phyloP scores from a whole-genome alignment of 2,329 filamentous ascomycete genomes.

The Colletotrichum nymphaeae region DNA sequence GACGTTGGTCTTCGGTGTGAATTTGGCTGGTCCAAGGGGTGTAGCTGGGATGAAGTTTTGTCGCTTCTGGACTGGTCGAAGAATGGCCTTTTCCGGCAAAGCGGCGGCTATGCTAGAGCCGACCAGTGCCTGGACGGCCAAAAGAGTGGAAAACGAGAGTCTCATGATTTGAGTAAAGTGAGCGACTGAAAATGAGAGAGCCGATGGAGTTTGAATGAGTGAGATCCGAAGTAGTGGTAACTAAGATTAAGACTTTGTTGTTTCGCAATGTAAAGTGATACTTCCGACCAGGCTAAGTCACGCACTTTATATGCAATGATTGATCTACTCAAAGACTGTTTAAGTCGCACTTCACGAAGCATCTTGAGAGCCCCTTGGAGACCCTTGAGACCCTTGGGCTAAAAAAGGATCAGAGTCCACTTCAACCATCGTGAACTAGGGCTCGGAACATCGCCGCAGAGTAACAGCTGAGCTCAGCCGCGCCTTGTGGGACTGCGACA shows the following conservation, averaged over 20 bases:
- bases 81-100: conserved; percentile 13
- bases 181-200: background rate
- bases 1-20: conserved; percentile 37
- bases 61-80: conserved; percentile 23
- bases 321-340: background rate
- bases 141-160: conserved; percentile 9
- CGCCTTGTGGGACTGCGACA: background rate
- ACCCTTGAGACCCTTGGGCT: background rate
- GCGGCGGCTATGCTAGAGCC: conserved; percentile 9
- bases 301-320: background rate
- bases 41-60: background rate
- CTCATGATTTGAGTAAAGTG: background rate
- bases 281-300: background rate
- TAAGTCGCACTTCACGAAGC: background rate
- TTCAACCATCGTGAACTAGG: background rate
- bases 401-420: conserved; percentile 11
- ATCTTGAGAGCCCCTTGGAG: background rate
- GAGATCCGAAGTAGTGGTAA: background rate
- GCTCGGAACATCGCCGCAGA: background rate
- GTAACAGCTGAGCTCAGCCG: background rate
- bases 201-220: background rate
- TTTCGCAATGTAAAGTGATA: background rate
- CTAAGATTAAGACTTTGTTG: background rate
- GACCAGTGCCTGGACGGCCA: conserved; percentile 21
- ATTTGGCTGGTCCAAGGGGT: conserved; percentile 29